Percentiles rank a stretch among this genome's conserved stretches.
phyloP scores from a whole-genome alignment of 2,329 filamentous ascomycete species.

The Phyllosticta capitalensis region DNA sequence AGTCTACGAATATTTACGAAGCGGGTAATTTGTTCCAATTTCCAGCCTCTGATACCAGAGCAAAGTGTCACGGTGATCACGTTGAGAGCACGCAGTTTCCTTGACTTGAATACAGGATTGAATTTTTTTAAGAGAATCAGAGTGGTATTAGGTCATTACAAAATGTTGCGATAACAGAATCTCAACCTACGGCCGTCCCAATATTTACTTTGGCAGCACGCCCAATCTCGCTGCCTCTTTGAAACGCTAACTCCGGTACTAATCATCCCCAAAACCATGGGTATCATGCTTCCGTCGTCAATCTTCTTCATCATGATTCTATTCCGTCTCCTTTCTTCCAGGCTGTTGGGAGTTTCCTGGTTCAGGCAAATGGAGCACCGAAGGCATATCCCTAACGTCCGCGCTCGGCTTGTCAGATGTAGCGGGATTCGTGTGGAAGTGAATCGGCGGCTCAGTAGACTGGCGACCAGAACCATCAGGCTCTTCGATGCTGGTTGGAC shows the following conservation, averaged over 20 bases:
- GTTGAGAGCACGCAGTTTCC: neutral
- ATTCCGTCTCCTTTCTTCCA: neutral
- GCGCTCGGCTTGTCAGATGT: conserved; percentile 15
- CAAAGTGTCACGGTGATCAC: too few species aligned
- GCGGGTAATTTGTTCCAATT: neutral
- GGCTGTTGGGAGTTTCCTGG: conserved; percentile 12
- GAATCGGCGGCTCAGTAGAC: conserved; percentile 18
- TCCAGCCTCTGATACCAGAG: too few species aligned
- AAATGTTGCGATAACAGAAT: neutral
- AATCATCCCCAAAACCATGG: neutral
- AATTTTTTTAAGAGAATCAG: neutral
- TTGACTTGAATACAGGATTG: too few species aligned
- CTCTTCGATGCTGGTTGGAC: neutral
- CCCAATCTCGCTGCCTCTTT: neutral
- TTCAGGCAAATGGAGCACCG: conserved; percentile 27
- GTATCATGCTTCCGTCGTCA: neutral
- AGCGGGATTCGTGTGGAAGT: conserved; percentile 21
- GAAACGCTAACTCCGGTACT: neutral
- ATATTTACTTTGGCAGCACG: neutral
- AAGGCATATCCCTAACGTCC: conserved; percentile 25
- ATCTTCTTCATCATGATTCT: neutral
- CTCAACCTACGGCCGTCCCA: neutral
- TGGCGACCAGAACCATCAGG: neutral
- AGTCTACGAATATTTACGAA: neutral
- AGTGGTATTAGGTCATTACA: neutral